Evolutionary conservation across 371 early-diverging fungal species (phyloP).

Genomic region (Rhizopus microsporus): DNA sequence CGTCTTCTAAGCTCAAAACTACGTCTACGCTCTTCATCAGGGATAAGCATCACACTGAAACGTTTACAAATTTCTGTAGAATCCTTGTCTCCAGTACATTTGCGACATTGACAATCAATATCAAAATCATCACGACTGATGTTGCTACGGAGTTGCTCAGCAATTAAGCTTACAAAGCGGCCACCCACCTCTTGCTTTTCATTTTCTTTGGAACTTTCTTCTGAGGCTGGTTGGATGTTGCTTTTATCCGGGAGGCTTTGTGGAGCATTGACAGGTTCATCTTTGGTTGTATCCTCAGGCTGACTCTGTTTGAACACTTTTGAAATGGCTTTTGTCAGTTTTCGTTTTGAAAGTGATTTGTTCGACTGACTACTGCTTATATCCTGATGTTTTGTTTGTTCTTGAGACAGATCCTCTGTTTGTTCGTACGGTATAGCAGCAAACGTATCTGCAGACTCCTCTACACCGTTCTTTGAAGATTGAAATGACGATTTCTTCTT

Average conservation of each 20-base stretch:
- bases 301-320: conserved; percentile 15
- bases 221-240: neutral
- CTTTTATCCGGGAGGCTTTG: neutral
- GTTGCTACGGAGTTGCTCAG: conserved; percentile 34
- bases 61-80: conserved; percentile 22
- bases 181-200: conserved; percentile 9
- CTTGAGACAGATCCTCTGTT: conserved; percentile 11
- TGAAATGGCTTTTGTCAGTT: neutral
- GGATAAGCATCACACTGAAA: conserved; percentile 23
- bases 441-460: conserved; percentile 20
- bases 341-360: neutral
- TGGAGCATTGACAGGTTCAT: neutral
- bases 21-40: conserved; percentile 28
- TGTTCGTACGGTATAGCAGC: conserved; percentile 44
- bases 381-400: neutral
- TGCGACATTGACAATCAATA: conserved; percentile 18
- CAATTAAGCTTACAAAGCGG: conserved; percentile 41
- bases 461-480: neutral
- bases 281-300: conserved; percentile 1
- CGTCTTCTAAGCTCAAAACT: conserved; percentile 37
- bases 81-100: conserved; percentile 22
- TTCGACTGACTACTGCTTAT: neutral
- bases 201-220: neutral
- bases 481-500: conserved; percentile 4
- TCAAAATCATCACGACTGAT: conserved; percentile 19